A percentile compares a stretch with the other conserved stretches of the same genome.
Evolutionary conservation across 2,329 filamentous ascomycete genomes (phyloP).

Genomic region (Scedosporium apiospermum): DNA sequence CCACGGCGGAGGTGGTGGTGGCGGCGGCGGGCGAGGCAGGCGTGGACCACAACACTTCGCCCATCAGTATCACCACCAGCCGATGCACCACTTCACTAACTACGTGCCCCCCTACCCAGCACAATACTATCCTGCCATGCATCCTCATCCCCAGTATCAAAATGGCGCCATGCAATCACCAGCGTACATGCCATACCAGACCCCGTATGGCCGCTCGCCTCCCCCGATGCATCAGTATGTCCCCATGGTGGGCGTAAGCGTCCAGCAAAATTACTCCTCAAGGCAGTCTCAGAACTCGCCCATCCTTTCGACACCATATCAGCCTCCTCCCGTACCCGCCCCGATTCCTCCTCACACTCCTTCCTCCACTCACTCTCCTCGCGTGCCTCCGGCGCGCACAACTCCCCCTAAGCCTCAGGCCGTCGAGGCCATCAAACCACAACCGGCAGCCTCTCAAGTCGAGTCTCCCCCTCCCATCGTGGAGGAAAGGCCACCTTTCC

Average conservation of each 20-base stretch:
- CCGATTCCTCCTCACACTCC: slow-evolving; percentile 39
- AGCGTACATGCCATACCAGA: slow-evolving; percentile 39
- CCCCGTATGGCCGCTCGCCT: slow-evolving; percentile 36
- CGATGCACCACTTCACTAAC: slow-evolving; percentile 24
- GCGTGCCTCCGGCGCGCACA: background rate
- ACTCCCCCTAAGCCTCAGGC: slow-evolving; percentile 5
- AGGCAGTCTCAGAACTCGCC: slow-evolving; percentile 38
- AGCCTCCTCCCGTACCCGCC: slow-evolving; percentile 37
- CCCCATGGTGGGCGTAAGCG: slow-evolving; percentile 37
- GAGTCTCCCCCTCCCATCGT: background rate
- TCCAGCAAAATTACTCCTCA: slow-evolving; percentile 37
- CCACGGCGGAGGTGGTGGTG: slow-evolving; percentile 3
- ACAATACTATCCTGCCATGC: slow-evolving; percentile 4
- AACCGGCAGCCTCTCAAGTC: background rate
- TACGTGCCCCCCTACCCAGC: slow-evolving; percentile 25
- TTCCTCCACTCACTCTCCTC: slow-evolving; percentile 33
- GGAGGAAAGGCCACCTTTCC: background rate
- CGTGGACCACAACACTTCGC: slow-evolving; percentile 1
- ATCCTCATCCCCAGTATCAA: slow-evolving; percentile 46
- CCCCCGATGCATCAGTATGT: slow-evolving; percentile 46
- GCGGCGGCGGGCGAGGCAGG: slow-evolving; percentile 1
- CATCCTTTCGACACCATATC: slow-evolving; percentile 46
- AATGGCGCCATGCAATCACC: slow-evolving; percentile 34
- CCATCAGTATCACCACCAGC: slow-evolving; percentile 22
- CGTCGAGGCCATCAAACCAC: slow-evolving; percentile 2